A percentile compares a stretch with the other conserved stretches of the same genome.
These are phyloP conservation scores for Sordariomycetes sp. DNA, from an alignment of 2,329 filamentous ascomycete genomes.

Conservation along the genomic window DNA sequence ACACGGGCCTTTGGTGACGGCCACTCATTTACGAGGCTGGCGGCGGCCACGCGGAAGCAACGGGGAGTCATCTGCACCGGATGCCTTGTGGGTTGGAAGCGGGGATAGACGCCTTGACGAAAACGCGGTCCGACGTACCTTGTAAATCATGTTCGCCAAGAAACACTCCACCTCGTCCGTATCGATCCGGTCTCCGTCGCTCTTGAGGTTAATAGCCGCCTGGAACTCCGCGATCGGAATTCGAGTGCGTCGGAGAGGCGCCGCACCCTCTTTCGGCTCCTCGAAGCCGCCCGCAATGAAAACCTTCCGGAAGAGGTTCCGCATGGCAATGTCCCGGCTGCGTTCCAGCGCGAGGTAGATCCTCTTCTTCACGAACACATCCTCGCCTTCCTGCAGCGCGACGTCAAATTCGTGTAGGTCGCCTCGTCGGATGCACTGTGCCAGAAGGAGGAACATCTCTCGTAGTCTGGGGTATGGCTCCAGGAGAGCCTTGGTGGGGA, in stretches of 20 bases:
- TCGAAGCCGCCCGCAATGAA: conserved; percentile 79
- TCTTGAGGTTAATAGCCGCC: conserved; percentile 69
- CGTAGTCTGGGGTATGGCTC: conserved; percentile 67
- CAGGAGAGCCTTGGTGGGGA: conserved; percentile 65
- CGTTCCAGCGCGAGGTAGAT: conserved; percentile 94
- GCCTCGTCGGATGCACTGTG: conserved; percentile 68
- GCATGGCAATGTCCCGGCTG: conserved; percentile 79
- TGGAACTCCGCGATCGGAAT: conserved; percentile 77
- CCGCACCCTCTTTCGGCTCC: conserved; percentile 60
- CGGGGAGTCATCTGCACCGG: neutral
- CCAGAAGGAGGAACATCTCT: conserved; percentile 67
- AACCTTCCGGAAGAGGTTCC: conserved; percentile 86
- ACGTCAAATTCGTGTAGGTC: conserved; percentile 77
- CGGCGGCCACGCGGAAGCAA: neutral
- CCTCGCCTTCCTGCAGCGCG: conserved; percentile 70
- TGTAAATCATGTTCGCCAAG: conserved; percentile 95
- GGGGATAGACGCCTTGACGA: neutral
- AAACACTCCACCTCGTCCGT: conserved; percentile 92
- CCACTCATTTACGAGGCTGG: conserved; percentile 3
- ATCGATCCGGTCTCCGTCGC: conserved; percentile 57
- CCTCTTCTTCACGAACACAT: conserved; percentile 85
- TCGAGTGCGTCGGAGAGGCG: conserved; percentile 58
- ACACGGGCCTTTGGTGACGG: neutral
- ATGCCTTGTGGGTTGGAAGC: neutral
- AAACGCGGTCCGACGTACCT: conserved; percentile 43